Evolutionary conservation across 2,329 filamentous ascomycete genomes (phyloP), one percentile per base, ranked within the genome.

Genomic region (Curvularia spicifera): DNA sequence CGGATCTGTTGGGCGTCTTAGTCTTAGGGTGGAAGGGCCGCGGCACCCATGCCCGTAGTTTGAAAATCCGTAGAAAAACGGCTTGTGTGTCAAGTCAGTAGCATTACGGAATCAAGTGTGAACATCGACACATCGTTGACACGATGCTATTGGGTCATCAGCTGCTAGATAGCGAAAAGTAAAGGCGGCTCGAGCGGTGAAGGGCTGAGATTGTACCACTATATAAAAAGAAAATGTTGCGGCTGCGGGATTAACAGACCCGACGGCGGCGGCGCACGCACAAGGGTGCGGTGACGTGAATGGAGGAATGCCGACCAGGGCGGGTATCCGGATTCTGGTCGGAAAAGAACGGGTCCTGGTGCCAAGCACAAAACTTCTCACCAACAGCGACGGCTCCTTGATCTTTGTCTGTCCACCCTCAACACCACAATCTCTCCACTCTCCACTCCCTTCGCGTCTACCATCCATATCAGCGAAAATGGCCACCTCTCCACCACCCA

Each of bases 401-500:
- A 64, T 68, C 63, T 69, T 56, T 56, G 55, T 51, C 58, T 61
- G 56, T 61, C 60, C 67, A 63, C 51, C 53, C 56, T 56, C 59
- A 64, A 46, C 52, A 54, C 63, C 44, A 61, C 53, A 63, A 62
- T 59, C 61, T 60, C 61, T 53, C 65, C 60, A 69, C 72, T 75
- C 71, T 72, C 70, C 22, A 44, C 42, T 28, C 42, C 42, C 58
- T 63, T 69, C 59, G 57, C 60, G 57, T 42, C 48, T 57, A 57
- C 51, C 33, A 20, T 58, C 56, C 57, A 60, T 44, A 57, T 31
- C 55, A 64, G 61, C 64, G 61, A 61, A 61, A 59, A 75, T 74
- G 73, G 61, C 72, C 59, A 72, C 71, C 64, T 56, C 63, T 56
- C 69, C 78, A 64, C 80, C 81, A 54, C 78, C 80, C 46, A 74